Evolutionary conservation across 148 eudicot species (phyloP).

Genomic region (Selenicereus undatus): DNA sequence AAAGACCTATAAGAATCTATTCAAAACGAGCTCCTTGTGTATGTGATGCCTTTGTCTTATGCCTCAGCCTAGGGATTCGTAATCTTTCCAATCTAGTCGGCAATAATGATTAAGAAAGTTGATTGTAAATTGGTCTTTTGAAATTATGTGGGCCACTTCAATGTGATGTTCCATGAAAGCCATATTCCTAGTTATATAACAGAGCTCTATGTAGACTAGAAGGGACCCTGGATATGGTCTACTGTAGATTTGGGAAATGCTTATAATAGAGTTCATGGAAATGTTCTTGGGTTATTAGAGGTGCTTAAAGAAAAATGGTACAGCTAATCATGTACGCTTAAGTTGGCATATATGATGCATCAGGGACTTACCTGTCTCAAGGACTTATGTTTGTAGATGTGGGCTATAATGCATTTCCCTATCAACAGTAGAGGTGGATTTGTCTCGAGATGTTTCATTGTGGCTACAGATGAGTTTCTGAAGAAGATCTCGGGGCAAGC

Average conservation of each 20-base stretch:
- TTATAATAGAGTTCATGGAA: neutral
- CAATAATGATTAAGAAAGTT: too few species aligned
- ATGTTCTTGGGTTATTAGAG: neutral
- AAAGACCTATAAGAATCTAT: neutral
- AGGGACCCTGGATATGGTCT: neutral
- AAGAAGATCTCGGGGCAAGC: neutral
- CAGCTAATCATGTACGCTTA: neutral
- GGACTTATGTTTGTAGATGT: neutral
- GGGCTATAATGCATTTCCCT: neutral
- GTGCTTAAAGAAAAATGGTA: neutral
- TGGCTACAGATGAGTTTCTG: neutral
- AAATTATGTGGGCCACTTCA: neutral
- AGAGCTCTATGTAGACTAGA: neutral
- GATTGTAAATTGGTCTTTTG: too few species aligned
- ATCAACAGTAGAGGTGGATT: neutral
- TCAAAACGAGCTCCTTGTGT: neutral
- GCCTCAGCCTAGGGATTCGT: neutral
- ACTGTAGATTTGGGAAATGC: neutral
- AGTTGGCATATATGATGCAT: neutral
- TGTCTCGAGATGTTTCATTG: neutral
- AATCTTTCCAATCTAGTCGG: too few species aligned
- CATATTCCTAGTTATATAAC: neutral
- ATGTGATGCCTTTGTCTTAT: neutral
- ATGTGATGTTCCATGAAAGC: neutral
- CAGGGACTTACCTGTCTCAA: neutral